Conservation (phyloP, 2,329 filamentous ascomycete species). For the Eutypella sp. region DNA sequence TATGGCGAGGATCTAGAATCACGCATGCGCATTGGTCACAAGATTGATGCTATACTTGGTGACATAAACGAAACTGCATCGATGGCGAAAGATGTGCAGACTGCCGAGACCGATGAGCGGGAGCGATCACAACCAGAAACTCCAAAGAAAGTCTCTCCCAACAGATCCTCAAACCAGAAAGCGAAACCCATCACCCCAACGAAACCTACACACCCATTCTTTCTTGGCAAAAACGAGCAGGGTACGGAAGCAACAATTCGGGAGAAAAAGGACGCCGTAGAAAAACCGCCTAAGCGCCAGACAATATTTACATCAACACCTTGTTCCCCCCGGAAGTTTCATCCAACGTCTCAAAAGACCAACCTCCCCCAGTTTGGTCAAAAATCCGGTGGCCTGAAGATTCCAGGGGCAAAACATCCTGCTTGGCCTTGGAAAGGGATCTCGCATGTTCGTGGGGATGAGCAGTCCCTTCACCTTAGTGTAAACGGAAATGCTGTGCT, state of each 20-base stretch:
- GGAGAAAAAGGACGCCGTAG: slow-evolving; percentile 19
- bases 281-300: slow-evolving; percentile 27
- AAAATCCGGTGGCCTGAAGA: slow-evolving; percentile 45
- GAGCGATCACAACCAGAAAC: slow-evolving; percentile 4
- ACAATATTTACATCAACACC: slow-evolving; percentile 50
- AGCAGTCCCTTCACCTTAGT: not conserved
- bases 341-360: slow-evolving; percentile 23
- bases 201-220: slow-evolving; percentile 57
- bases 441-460: slow-evolving; percentile 54
- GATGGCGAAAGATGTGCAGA: not conserved
- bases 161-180: too few relatives aligned
- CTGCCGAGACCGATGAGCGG: not conserved
- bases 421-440: slow-evolving; percentile 67
- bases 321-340: slow-evolving; percentile 42
- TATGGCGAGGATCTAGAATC: slow-evolving; percentile 51
- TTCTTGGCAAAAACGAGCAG: slow-evolving; percentile 48
- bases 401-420: slow-evolving; percentile 62
- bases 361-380: slow-evolving; percentile 39
- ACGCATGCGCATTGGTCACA: slow-evolving; percentile 47
- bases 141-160: slow-evolving; percentile 10
- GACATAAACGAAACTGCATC: slow-evolving; percentile 17
- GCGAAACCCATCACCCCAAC: slow-evolving; percentile 6
- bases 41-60: slow-evolving; percentile 59
- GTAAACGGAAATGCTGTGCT: not conserved
- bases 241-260: slow-evolving; percentile 12